phyloP scores from a whole-genome alignment of 768 basidiomycete genomes.

The Leccinum subtestaceum region DNA sequence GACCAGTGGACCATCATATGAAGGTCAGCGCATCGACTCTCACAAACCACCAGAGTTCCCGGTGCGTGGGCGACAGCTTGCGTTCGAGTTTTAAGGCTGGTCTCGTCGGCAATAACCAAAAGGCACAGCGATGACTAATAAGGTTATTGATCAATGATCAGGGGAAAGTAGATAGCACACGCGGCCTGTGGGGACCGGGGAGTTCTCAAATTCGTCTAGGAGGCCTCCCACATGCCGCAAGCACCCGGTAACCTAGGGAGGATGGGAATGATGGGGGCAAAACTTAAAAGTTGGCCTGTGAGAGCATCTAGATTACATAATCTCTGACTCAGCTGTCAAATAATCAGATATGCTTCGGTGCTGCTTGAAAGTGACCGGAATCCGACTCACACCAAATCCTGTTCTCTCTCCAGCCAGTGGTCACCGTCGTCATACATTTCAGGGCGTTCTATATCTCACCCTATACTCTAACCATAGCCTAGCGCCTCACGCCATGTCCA shows the following conservation, averaged over 20 bases:
- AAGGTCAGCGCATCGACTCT: no score
- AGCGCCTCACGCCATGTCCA: constrained; percentile 18
- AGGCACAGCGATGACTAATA: no score
- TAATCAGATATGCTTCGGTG: not conserved
- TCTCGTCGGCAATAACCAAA: no score
- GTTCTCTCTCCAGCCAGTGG: not conserved
- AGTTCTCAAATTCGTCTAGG: no score
- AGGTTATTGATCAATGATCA: no score
- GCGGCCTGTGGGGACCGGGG: no score
- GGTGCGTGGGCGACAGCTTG: no score
- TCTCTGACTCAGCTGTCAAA: not conserved
- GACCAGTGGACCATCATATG: no score
- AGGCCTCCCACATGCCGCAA: not conserved
- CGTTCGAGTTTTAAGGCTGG: no score
- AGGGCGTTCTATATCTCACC: not conserved
- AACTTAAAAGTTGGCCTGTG: not conserved
- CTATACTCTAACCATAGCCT: not conserved
- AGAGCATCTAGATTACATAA: not conserved
- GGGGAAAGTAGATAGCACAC: no score
- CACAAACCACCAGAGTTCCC: no score
- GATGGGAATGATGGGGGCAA: not conserved
- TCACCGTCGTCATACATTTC: not conserved
- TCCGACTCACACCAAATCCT: not conserved
- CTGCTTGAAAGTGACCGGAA: not conserved
- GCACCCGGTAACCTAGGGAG: not conserved